These are phyloP conservation scores for Neonothopanus nambi DNA, from an alignment of 1,284 basidiomycete genomes.

Conservation along the genomic window DNA sequence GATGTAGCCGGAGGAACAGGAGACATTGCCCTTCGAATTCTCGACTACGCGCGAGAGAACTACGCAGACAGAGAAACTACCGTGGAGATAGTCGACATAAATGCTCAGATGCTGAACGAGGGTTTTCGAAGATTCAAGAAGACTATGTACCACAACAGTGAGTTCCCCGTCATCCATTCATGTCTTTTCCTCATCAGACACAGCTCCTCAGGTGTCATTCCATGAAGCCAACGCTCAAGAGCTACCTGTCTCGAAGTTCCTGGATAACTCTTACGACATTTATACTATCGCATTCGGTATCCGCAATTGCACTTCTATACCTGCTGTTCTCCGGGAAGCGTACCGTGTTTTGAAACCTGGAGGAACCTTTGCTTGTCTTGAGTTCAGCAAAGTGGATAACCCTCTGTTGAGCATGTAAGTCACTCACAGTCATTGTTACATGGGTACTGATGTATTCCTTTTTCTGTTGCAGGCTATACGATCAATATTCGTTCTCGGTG, in stretches of 20 bases:
- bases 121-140: slow-evolving; percentile 90
- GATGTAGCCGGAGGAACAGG: slow-evolving; percentile 99
- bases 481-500: slow-evolving; percentile 95
- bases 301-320: slow-evolving; percentile 94
- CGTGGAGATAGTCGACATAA: slow-evolving; percentile 95
- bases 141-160: slow-evolving; percentile 96
- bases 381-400: slow-evolving; percentile 94
- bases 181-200: slow-evolving; percentile 16
- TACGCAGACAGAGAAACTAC: slow-evolving; percentile 87
- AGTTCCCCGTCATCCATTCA: slow-evolving; percentile 32
- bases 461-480: slow-evolving; percentile 69
- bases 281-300: slow-evolving; percentile 99
- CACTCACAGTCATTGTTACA: background rate
- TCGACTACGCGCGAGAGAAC: slow-evolving; percentile 89
- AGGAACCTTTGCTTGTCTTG: slow-evolving; percentile 93
- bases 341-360: slow-evolving; percentile 96
- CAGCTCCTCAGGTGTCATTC: slow-evolving; percentile 93
- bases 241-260: slow-evolving; percentile 66
- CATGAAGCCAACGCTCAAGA: slow-evolving; percentile 93
- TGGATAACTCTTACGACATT: slow-evolving; percentile 85
- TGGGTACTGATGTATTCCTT: slow-evolving; percentile 7
- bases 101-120: slow-evolving; percentile 93
- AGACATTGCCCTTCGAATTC: slow-evolving; percentile 93
- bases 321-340: slow-evolving; percentile 87
- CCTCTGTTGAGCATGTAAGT: slow-evolving; percentile 85